These are phyloP conservation scores for Dactylellina haptotyla DNA, from an alignment of 2,329 filamentous ascomycete genomes.

Conservation along the genomic window DNA sequence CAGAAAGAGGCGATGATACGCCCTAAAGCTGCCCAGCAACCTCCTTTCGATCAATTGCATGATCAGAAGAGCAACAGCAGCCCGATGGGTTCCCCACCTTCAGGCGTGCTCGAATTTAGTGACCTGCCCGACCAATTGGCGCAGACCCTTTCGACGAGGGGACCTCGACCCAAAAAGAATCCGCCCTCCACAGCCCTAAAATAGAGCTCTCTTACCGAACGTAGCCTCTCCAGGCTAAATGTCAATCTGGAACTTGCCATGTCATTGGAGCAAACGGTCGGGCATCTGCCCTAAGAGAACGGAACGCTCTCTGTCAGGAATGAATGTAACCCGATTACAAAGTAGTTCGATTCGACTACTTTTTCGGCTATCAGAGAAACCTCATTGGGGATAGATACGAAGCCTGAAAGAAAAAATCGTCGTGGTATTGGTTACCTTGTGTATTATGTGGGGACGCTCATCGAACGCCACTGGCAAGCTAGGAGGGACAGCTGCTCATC, in stretches of 20 bases:
- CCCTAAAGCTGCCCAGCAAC: neutral
- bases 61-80: conserved; percentile 5
- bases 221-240: conserved; percentile 45
- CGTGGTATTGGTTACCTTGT: too few species aligned
- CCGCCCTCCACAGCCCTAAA: conserved; percentile 41
- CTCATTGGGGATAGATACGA: conserved; percentile 46
- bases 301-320: neutral
- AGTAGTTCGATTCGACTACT: conserved; percentile 4
- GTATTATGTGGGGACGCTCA: too few species aligned
- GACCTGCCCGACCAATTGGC: conserved; percentile 40
- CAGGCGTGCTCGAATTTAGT: conserved; percentile 24
- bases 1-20: conserved; percentile 25
- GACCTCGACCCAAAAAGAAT: too few species aligned
- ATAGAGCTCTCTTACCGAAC: conserved; percentile 53
- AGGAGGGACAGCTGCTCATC: too few species aligned
- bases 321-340: neutral
- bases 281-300: conserved; percentile 15
- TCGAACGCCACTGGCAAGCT: too few species aligned
- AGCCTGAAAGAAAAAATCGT: too few species aligned
- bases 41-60: conserved; percentile 44
- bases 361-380: conserved; percentile 20
- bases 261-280: conserved; percentile 12
- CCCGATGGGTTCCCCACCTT: conserved; percentile 23
- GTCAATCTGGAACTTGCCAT: conserved; percentile 20
- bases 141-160: conserved; percentile 25